A percentile compares a stretch with the other conserved stretches of the same genome.
These are phyloP conservation scores for Solanum hybrid DNA, from an alignment of 305 asterid genomes.

Conservation along the genomic window DNA sequence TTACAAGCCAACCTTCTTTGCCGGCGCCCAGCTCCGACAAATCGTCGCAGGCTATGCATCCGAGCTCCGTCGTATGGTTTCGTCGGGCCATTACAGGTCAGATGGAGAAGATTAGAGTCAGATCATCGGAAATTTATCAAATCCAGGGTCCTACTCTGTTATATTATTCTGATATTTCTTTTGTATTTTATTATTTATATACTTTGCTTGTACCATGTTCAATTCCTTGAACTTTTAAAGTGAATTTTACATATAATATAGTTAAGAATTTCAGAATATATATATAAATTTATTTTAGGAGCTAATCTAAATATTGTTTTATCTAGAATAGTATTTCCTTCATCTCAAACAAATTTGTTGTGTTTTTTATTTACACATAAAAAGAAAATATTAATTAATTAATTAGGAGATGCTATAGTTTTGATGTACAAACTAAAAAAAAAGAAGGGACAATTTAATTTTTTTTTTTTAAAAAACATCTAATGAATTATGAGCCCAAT, in stretches of 20 bases:
- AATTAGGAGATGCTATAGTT: too few relatives aligned
- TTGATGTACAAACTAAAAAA: too few relatives aligned
- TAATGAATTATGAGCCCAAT: background rate
- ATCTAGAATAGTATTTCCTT: too few relatives aligned
- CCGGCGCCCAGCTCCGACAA: conserved; percentile 74
- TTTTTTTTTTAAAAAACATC: too few relatives aligned
- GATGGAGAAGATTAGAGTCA: background rate
- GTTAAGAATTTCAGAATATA: too few relatives aligned
- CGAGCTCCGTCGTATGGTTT: conserved; percentile 64
- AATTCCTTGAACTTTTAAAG: background rate
- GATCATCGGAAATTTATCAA: background rate
- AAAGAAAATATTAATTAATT: too few relatives aligned
- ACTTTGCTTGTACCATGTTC: background rate
- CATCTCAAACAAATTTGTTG: too few relatives aligned
- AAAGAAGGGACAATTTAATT: too few relatives aligned
- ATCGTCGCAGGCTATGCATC: conserved; percentile 69
- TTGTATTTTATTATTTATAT: background rate
- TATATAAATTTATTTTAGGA: too few relatives aligned
- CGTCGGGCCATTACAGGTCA: conserved; percentile 54
- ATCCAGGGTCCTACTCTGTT: background rate
- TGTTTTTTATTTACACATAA: too few relatives aligned
- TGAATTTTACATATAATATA: background rate
- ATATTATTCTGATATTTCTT: background rate
- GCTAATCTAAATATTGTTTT: too few relatives aligned
- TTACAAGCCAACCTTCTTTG: conserved; percentile 81